Conservation (phyloP, 1,139 yeast genomes). For the Wickerhamomyces sp. region DNA sequence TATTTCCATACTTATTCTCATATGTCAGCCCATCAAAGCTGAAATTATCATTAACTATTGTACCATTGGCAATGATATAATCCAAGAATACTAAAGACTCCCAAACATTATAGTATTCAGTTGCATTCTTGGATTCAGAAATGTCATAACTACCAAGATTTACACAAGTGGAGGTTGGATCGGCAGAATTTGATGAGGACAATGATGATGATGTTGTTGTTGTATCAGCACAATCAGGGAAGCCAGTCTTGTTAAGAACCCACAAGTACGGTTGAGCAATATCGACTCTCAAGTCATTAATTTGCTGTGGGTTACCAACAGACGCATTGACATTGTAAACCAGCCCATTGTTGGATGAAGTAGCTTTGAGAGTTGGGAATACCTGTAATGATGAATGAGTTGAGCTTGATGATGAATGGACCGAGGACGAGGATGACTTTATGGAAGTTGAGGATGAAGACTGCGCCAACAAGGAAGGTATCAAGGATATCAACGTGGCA, state of each 20-base stretch:
- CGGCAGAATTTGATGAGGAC: neutral
- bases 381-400: neutral
- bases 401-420: neutral
- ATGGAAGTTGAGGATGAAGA: neutral
- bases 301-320: conserved; percentile 34
- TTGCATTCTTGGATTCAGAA: conserved; percentile 3
- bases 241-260: conserved; percentile 23
- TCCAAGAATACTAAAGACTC: conserved; percentile 13
- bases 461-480: neutral
- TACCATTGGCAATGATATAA: conserved; percentile 16
- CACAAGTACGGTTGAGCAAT: conserved; percentile 38
- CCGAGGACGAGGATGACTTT: too few species aligned
- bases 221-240: conserved; percentile 5
- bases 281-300: conserved; percentile 33
- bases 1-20: neutral
- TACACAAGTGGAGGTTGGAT: conserved; percentile 3
- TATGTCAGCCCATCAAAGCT: conserved; percentile 1
- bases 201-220: neutral
- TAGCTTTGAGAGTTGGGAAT: neutral
- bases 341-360: neutral
- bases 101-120: neutral
- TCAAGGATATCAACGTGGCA: too few species aligned
- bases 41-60: conserved; percentile 8
- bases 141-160: conserved; percentile 12
- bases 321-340: conserved; percentile 24